Base-by-base conservation (phyloP, 495 filamentous ascomycete genomes). In the Talaromyces proteolyticus region DNA sequence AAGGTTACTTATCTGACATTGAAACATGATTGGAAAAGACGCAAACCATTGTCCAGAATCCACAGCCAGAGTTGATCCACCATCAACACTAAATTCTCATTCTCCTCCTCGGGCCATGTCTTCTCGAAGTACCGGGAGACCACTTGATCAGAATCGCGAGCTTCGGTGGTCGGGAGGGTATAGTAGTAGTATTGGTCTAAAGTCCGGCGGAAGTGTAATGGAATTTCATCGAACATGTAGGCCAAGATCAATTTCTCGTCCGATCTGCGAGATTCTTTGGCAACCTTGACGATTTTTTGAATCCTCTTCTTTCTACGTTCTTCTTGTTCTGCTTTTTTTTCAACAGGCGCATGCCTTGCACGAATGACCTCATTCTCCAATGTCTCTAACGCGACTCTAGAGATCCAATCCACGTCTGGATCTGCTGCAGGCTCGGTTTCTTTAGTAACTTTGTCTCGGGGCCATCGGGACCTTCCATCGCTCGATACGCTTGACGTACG, bases 51-150 rank as follows among this genome's bases (percentile, higher is more conserved):
- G 8, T 80, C 77, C 14, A 81, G 57, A 12, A 80, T 64, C 73
- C 75, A 81, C 43, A 81, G 63, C 77, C 78, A 81, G 1, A 81
- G 65, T 53, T 81, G 77, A 54, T 82, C 79, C 14, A 82, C 77
- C 75, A 80, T 81, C 46, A 80, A 72, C 4, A 82, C 66, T 14
- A 34, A 34, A 14, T 44, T 79, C 79, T n/a, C 64, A 63, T 48
- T 76, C 72, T 20, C 65, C 51, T 6, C 54, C 46, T 20, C 29
- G 51, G 19, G 64, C 53, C 40, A 57, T 60, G 37, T 21, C 12
- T 43, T 65, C 46, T 46, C 47, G 0, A 61, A 42, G n/a, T 61
- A 59, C 17, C 53, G 53, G 20, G 47, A 80, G 4, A 82, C 76
- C 4, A 81, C 78, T 55, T 82, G 79, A 53, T 81, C 75, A 21